Evolutionary conservation across 306 rosid genomes (phyloP), one percentile per base, ranked within the genome.

Genomic region (Luffa acutangula): DNA sequence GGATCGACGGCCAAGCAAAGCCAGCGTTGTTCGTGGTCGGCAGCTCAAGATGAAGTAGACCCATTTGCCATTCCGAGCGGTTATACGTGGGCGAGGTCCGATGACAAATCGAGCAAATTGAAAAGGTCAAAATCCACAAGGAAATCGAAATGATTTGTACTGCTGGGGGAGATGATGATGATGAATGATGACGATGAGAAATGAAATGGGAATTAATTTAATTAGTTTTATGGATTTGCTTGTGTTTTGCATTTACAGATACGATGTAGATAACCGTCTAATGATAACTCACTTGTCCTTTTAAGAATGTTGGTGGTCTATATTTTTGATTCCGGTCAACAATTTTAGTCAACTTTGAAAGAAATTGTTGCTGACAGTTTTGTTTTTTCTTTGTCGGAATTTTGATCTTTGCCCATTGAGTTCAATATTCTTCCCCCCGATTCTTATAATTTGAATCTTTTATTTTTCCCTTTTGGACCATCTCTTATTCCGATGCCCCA

Each of bases 51-150:
- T 25, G 66, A 91, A 45, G 62, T 83, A 6, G 98, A 95, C 52
- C 98, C 98, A 58, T 95, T 95, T 75, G 92, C 89, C 2, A 95
- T 95, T 83, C 98, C 98, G 7, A 84, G 81, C 11, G 93, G 95
- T 48, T 95, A 92, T 75, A 70, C 88, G 18, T 92, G 97, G 98
- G 85, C 87, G 6, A 89, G 86, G 60, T 83, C 78, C 1, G 93
- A 91, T 66, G 93, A 91, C 31, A 89, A 85, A 65, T 89, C 90
- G 65, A 42, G 80, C 60, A 95, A 89, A 82, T 46, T 90, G 89
- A 95, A 86, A 79, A 89, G 86, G 79, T 91, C 97, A 6, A 95
- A 90, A 84, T 87, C 98, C 43, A 39, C 81, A 20, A 88, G 89
- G 84, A 95, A 76, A 82, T 83, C 93, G 46, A 94, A 88, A 88